phyloP scores from a whole-genome alignment of 768 basidiomycete genomes.

The Phanerochaete carnosa region DNA sequence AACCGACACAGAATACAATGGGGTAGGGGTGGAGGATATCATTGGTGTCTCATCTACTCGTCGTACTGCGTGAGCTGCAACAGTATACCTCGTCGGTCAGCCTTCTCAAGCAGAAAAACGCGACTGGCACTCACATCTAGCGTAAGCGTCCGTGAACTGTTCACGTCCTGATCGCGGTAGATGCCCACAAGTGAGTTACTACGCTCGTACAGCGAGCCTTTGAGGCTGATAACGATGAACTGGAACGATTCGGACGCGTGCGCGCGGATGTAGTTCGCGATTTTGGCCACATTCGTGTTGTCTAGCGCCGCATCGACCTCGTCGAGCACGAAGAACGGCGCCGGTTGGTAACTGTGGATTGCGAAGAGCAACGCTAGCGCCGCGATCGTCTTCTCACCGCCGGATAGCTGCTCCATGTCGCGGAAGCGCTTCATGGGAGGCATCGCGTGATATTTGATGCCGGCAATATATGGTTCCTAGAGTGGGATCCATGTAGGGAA shows the following conservation, averaged over 20 bases:
- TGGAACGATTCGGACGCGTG: constrained; percentile 87
- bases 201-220: constrained; percentile 88
- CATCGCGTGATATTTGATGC: constrained; percentile 99
- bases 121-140: constrained; percentile 63
- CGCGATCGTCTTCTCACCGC: constrained; percentile 98
- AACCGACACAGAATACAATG: not conserved
- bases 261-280: constrained; percentile 87
- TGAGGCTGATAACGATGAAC: constrained; percentile 96
- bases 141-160: constrained; percentile 88
- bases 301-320: constrained; percentile 98
- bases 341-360: constrained; percentile 96
- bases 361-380: constrained; percentile 96
- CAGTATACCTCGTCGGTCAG: not conserved
- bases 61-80: constrained; percentile 60
- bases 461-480: constrained; percentile 80
- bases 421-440: constrained; percentile 99
- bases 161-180: constrained; percentile 90
- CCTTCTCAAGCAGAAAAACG: not conserved
- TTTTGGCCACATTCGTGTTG: constrained; percentile 96
- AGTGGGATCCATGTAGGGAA: constrained; percentile 24
- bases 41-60: constrained; percentile 33
- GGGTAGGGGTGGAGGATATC: not conserved
- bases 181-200: constrained; percentile 91
- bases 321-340: constrained; percentile 98
- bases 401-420: constrained; percentile 98